Percentiles rank a stretch among this genome's conserved stretches.
These are phyloP conservation scores for Fraxinus excelsior DNA, from an alignment of 257 asterid species.

Conservation along the genomic window DNA sequence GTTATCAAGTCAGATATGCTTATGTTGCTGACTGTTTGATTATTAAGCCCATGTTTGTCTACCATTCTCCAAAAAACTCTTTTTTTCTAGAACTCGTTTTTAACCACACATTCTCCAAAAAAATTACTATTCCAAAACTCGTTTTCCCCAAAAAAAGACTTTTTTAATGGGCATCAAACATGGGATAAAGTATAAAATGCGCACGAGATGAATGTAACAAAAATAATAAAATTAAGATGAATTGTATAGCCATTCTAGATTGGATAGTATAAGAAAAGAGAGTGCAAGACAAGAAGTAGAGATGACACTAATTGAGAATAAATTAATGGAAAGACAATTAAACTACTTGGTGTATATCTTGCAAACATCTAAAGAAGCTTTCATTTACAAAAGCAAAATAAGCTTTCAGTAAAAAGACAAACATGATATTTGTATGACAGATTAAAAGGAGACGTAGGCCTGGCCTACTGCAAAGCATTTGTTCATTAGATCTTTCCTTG, in stretches of 20 bases:
- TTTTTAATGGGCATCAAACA: too few relatives aligned
- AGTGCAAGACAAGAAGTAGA: background rate
- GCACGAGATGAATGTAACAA: background rate
- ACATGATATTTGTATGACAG: background rate
- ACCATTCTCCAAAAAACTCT: too few relatives aligned
- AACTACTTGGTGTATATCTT: background rate
- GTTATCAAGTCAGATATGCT: background rate
- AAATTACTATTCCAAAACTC: too few relatives aligned
- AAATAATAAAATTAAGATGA: background rate
- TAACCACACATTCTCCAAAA: too few relatives aligned
- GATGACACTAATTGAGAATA: background rate
- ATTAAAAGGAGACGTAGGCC: too few relatives aligned
- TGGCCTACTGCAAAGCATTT: too few relatives aligned
- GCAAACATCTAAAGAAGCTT: background rate
- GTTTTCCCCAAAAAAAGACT: too few relatives aligned
- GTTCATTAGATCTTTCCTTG: background rate
- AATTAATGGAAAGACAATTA: background rate
- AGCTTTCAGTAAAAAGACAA: background rate
- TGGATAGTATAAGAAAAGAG: background rate
- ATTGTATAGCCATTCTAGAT: background rate
- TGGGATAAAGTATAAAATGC: background rate
- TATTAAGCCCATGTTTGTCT: background rate
- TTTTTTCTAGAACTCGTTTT: too few relatives aligned
- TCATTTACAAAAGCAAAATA: background rate
- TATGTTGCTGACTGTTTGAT: background rate